These are phyloP conservation scores for Trichothecium roseum DNA, from an alignment of 2,329 filamentous ascomycete genomes.

Conservation along the genomic window DNA sequence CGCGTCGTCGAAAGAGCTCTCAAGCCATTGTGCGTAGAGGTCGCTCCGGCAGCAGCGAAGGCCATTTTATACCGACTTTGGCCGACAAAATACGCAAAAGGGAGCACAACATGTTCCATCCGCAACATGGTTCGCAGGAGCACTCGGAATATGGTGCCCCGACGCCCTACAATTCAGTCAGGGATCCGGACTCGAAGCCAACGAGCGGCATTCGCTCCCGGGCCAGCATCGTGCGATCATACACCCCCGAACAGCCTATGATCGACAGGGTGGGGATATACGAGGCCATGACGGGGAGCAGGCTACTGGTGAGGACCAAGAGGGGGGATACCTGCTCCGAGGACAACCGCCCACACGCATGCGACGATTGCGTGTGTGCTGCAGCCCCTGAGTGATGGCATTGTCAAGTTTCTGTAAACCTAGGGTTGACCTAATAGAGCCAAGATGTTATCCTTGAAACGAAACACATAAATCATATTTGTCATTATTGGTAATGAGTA, in stretches of 20 bases:
- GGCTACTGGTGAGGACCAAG: slow-evolving; percentile 4
- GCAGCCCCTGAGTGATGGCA: background rate
- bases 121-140: slow-evolving; percentile 9
- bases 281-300: slow-evolving; percentile 13
- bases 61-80: slow-evolving; percentile 12
- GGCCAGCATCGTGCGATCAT: slow-evolving; percentile 11
- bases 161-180: slow-evolving; percentile 2
- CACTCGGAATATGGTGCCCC: slow-evolving; percentile 4
- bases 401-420: background rate
- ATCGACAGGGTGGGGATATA: slow-evolving; percentile 12
- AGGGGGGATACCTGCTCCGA: slow-evolving; percentile 18
- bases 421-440: background rate
- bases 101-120: slow-evolving; percentile 13
- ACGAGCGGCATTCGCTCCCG: slow-evolving; percentile 5
- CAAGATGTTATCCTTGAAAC: background rate
- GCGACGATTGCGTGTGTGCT: slow-evolving; percentile 12
- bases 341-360: slow-evolving; percentile 19
- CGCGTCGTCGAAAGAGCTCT: slow-evolving; percentile 15
- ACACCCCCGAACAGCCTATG: slow-evolving; percentile 8
- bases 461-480: too few species aligned
- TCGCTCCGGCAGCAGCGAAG: slow-evolving; percentile 1
- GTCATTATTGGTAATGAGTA: background rate
- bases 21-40: slow-evolving; percentile 4
- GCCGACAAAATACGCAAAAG: slow-evolving; percentile 17
- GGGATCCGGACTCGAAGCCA: background rate